Percentiles rank a stretch among this genome's conserved stretches.
Evolutionary conservation across 2,329 filamentous ascomycete species (phyloP).

Genomic region (Aspergillus bombycis): DNA sequence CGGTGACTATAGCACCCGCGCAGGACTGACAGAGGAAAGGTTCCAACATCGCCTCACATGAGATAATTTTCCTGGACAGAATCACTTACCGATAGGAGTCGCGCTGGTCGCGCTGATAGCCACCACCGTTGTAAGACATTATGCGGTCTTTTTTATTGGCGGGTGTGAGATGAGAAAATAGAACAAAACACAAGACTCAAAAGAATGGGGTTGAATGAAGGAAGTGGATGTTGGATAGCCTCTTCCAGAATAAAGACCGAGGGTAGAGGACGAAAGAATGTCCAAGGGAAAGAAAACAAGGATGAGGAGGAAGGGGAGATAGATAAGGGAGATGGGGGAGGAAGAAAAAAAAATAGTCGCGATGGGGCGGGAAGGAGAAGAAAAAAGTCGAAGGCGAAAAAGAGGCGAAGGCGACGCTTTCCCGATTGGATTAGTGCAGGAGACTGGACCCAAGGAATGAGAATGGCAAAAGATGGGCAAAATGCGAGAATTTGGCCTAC

Average conservation of each 20-base stretch:
- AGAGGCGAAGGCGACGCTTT: constrained; percentile 30
- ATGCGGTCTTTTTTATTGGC: constrained; percentile 34
- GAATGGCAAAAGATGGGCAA: neutral
- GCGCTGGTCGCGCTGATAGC: constrained; percentile 51
- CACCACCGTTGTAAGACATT: constrained; percentile 77
- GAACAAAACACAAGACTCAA: constrained; percentile 3
- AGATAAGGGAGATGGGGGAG: constrained; percentile 33
- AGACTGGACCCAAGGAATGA: constrained; percentile 8
- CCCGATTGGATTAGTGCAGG: constrained; percentile 31
- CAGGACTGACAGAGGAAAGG: neutral
- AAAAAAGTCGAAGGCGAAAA: constrained; percentile 21
- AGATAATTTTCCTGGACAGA: neutral
- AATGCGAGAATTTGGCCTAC: neutral
- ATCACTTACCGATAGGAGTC: constrained; percentile 55
- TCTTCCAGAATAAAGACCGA: constrained; percentile 10
- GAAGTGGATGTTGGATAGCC: neutral
- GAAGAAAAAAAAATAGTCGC: constrained; percentile 27
- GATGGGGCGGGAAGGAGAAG: constrained; percentile 24
- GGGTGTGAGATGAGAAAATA: constrained; percentile 2
- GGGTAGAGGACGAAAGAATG: constrained; percentile 6
- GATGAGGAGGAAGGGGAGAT: constrained; percentile 16
- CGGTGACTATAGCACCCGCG: neutral
- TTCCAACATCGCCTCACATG: neutral
- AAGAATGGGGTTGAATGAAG: constrained; percentile 9
- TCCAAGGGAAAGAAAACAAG: constrained; percentile 19